A percentile compares a stretch with the other conserved stretches of the same genome.
phyloP scores from a whole-genome alignment of 768 basidiomycete genomes.

The Lactarius indigo region DNA sequence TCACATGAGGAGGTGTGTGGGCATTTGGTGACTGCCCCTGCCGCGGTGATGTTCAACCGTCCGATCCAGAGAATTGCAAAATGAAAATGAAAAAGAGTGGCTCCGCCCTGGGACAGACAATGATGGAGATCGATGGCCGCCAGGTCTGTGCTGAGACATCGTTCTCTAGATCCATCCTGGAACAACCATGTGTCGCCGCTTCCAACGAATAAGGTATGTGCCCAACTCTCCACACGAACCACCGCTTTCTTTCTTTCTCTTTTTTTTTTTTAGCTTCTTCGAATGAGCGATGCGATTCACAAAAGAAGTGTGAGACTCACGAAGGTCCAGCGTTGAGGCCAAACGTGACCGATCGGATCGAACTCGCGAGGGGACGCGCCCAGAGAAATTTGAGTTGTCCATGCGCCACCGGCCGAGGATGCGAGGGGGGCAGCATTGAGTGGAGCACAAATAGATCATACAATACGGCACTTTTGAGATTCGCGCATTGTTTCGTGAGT shows the following conservation, averaged over 20 bases:
- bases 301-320: not conserved
- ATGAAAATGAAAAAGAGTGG: not conserved
- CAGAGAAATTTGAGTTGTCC: not conserved
- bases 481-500: not conserved
- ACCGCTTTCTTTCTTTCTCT: not conserved
- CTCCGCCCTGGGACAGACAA: not conserved
- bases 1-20: not conserved
- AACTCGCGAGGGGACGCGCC: not conserved
- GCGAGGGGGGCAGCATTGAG: not conserved
- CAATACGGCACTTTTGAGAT: not conserved
- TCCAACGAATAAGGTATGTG: not conserved
- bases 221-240: not conserved
- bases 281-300: not conserved
- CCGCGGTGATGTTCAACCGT: not conserved
- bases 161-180: not conserved
- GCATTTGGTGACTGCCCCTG: not conserved
- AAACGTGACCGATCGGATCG: not conserved
- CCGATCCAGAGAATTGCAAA: slow-evolving; percentile 1
- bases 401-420: not conserved
- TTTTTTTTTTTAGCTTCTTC: not conserved
- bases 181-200: not conserved
- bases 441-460: not conserved
- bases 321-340: not conserved
- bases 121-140: slow-evolving; percentile 4
- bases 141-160: slow-evolving; percentile 1